Evolutionary conservation across 768 basidiomycete species (phyloP), one percentile per base, ranked within the genome.

Genomic region (Boletus sensibilis): DNA sequence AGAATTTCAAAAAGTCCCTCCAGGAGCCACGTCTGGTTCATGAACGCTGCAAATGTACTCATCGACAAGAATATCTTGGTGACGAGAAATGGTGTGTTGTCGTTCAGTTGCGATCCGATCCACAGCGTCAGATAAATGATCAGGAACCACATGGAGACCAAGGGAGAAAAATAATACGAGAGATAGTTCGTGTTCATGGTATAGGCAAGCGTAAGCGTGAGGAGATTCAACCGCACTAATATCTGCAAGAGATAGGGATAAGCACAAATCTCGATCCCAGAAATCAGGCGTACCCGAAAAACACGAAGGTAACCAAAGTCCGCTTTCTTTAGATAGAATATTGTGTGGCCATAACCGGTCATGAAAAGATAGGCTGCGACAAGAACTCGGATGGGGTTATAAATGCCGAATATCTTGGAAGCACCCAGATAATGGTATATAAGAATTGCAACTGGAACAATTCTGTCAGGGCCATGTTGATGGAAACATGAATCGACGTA

Each of bases 181-280:
- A 93, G 83, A 72, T 94, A 97, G 71, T 92, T 81, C 55, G 92
- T 93, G 75, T 94, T 84, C 93, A 96, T 94, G 42, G 86, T 82
- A 74, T 95, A 97, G 9, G 88, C 87, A 45, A 97, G 80, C 25
- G 86, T 74, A 50, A 96, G 74, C 5, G 93, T 92, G 42, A 94
- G 78, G 33, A 95, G 72, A 73, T 96, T 97, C 55, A 95, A 76
- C 20, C 94, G 84, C 53, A 94, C 81, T 66, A 95, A 72, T 55
- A 89, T 87, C 84, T 87, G 66, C 13, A 49, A 52, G 50, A 43
- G 29, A 53, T 18, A 9, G 33, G 50, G 31, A 37, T 60, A 3
- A 51, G 58, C 27, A 50, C 41, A 34, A 12, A 54, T 14, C 33
- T 25, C 38, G 23, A 50, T 25, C 23, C 51, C 1, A 50, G n/a